Percentiles rank a stretch among this genome's conserved stretches.
Evolutionary conservation across 2,329 filamentous ascomycete genomes (phyloP).

Genomic region (Arthrobotrys conoides): DNA sequence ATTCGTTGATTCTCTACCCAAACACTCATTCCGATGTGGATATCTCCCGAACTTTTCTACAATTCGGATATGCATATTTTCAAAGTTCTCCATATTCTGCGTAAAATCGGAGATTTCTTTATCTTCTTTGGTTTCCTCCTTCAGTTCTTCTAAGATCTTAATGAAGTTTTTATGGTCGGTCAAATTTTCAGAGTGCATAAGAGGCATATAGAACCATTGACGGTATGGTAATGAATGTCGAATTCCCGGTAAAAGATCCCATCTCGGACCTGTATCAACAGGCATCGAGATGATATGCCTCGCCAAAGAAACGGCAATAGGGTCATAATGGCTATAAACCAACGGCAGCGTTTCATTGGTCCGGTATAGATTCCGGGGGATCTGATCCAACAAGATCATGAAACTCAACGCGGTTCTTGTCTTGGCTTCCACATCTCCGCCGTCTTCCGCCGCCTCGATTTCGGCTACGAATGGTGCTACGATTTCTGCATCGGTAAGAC

Average conservation of each 20-base stretch:
- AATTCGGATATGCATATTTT: slow-evolving; percentile 70
- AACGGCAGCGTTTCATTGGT: slow-evolving; percentile 67
- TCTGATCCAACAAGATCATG: slow-evolving; percentile 75
- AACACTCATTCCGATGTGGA: slow-evolving; percentile 72
- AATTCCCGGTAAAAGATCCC: slow-evolving; percentile 65
- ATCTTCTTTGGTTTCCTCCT: slow-evolving; percentile 64
- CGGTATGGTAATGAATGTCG: slow-evolving; percentile 66
- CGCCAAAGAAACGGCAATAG: slow-evolving; percentile 67
- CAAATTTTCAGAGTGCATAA: slow-evolving; percentile 74
- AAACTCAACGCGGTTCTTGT: slow-evolving; percentile 68
- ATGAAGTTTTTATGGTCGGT: slow-evolving; percentile 68
- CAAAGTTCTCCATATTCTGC: slow-evolving; percentile 66
- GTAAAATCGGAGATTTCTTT: slow-evolving; percentile 66
- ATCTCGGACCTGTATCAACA: slow-evolving; percentile 63
- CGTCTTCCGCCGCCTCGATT: slow-evolving; percentile 32
- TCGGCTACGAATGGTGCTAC: slow-evolving; percentile 48
- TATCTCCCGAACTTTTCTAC: slow-evolving; percentile 73
- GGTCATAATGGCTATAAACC: slow-evolving; percentile 74
- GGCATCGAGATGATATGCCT: slow-evolving; percentile 65
- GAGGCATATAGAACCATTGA: slow-evolving; percentile 74
- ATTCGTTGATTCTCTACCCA: slow-evolving; percentile 70
- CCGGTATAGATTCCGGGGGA: slow-evolving; percentile 75
- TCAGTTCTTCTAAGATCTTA: slow-evolving; percentile 23
- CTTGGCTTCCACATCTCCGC: slow-evolving; percentile 32
- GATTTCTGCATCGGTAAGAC: slow-evolving; percentile 44